Percentiles rank a stretch among this genome's conserved stretches.
phyloP scores from a whole-genome alignment of 2,329 filamentous ascomycete species.

The Hymenoscyphus infarciens region DNA sequence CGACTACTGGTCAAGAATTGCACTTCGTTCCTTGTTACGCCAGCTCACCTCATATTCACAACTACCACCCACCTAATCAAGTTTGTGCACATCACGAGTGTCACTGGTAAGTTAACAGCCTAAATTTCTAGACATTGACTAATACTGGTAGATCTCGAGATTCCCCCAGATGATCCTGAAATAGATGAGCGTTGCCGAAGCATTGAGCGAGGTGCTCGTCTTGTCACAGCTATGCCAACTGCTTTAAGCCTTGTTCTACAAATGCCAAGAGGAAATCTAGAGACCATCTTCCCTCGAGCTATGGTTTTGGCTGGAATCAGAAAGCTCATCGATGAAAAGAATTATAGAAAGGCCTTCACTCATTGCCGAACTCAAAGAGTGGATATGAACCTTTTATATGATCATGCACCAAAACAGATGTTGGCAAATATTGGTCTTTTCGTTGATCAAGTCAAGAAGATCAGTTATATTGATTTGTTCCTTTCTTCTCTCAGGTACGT shows the following conservation, averaged over 20 bases:
- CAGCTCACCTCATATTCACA: conserved; percentile 82
- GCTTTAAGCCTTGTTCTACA: conserved; percentile 83
- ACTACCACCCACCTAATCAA: conserved; percentile 91
- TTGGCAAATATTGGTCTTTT: conserved; percentile 72
- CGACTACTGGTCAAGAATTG: conserved; percentile 77
- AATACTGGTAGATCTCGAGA: conserved; percentile 62
- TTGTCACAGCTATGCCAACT: conserved; percentile 87
- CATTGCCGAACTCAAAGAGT: conserved; percentile 90
- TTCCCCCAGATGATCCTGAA: conserved; percentile 85
- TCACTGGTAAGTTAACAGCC: conserved; percentile 52
- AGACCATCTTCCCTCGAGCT: conserved; percentile 90
- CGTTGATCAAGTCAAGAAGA: conserved; percentile 76
- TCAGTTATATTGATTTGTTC: conserved; percentile 84
- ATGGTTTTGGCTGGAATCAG: conserved; percentile 90
- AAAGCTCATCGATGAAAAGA: conserved; percentile 70
- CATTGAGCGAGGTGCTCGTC: conserved; percentile 81
- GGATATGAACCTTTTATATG: conserved; percentile 96
- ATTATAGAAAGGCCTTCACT: conserved; percentile 80
- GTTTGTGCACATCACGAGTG: conserved; percentile 74
- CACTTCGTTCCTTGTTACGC: conserved; percentile 83
- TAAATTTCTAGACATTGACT: neutral
- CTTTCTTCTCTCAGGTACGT: conserved; percentile 75
- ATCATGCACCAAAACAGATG: conserved; percentile 86
- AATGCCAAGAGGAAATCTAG: conserved; percentile 92
- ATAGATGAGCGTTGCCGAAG: conserved; percentile 87